Conservation (phyloP, 805 yeast species). For the Debaryomyces hansenii region DNA sequence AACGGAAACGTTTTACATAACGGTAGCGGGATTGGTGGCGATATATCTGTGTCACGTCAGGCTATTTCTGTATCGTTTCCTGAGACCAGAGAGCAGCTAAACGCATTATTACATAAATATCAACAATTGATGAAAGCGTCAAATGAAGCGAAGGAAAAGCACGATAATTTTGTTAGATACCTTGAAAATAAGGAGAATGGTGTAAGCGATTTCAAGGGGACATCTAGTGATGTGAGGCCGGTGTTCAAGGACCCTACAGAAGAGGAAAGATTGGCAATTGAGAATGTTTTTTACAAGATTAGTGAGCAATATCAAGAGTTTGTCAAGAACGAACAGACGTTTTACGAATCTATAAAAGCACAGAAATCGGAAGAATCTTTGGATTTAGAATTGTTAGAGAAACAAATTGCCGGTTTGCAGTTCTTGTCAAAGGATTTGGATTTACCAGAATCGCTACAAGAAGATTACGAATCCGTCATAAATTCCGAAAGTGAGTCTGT, state of each 20-base stretch:
- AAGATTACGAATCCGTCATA: constrained; percentile 22
- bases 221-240: constrained; percentile 1
- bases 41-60: not conserved
- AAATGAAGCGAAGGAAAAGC: constrained; percentile 18
- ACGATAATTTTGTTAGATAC: constrained; percentile 11
- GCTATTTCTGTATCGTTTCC: constrained; percentile 16
- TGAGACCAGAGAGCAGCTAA: constrained; percentile 24
- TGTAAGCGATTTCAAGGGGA: constrained; percentile 1
- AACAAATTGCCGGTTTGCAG: constrained; percentile 66
- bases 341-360: constrained; percentile 17
- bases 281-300: constrained; percentile 26
- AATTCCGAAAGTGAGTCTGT: constrained; percentile 3
- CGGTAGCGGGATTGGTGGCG: constrained; percentile 2
- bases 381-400: constrained; percentile 48
- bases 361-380: constrained; percentile 17
- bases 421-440: constrained; percentile 64
- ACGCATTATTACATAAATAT: constrained; percentile 26
- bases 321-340: constrained; percentile 19
- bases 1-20: constrained; percentile 2
- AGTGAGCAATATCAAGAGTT: constrained; percentile 25
- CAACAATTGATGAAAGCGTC: constrained; percentile 16
- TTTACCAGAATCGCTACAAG: constrained; percentile 54
- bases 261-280: constrained; percentile 26
- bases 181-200: constrained; percentile 1
- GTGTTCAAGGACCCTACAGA: constrained; percentile 22